phyloP scores from a whole-genome alignment of 768 basidiomycete genomes.

The Boletus speciosus region DNA sequence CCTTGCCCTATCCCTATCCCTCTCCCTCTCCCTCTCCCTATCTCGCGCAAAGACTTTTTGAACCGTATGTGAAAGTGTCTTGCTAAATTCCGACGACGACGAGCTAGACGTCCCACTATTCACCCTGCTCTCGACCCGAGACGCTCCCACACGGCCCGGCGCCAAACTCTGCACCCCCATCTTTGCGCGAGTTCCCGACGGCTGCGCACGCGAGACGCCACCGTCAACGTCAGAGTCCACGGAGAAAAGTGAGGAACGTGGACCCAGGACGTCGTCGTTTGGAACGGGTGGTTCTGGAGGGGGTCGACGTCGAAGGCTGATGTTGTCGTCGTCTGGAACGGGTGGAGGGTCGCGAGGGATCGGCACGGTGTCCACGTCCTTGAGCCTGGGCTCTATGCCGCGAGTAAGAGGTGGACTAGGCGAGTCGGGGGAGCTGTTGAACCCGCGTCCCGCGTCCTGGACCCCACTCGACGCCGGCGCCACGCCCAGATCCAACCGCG shows the following conservation, averaged over 20 bases:
- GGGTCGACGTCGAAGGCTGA: too few species aligned
- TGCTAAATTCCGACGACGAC: conserved; percentile 10
- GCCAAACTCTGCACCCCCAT: background rate
- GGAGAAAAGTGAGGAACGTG: too few species aligned
- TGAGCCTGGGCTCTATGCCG: too few species aligned
- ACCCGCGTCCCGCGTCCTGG: background rate
- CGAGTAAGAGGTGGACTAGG: too few species aligned
- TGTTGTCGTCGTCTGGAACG: too few species aligned
- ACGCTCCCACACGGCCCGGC: background rate
- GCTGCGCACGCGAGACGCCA: conserved; percentile 6
- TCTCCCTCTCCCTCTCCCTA: conserved; percentile 7
- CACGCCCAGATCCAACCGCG: conserved; percentile 13
- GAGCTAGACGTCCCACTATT: conserved; percentile 12
- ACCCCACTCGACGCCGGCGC: background rate
- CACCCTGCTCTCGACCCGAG: background rate
- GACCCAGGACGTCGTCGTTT: too few species aligned
- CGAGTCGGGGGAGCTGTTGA: too few species aligned
- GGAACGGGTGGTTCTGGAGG: too few species aligned
- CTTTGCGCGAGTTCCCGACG: background rate
- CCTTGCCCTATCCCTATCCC: background rate
- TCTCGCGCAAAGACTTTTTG: conserved; percentile 1
- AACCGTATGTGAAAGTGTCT: conserved; percentile 16
- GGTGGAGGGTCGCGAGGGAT: too few species aligned
- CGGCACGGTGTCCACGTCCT: too few species aligned
- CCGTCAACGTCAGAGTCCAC: too few species aligned